These are phyloP conservation scores for Pseudogymnoascus sp. DNA, from an alignment of 2,329 filamentous ascomycete genomes.

Conservation along the genomic window DNA sequence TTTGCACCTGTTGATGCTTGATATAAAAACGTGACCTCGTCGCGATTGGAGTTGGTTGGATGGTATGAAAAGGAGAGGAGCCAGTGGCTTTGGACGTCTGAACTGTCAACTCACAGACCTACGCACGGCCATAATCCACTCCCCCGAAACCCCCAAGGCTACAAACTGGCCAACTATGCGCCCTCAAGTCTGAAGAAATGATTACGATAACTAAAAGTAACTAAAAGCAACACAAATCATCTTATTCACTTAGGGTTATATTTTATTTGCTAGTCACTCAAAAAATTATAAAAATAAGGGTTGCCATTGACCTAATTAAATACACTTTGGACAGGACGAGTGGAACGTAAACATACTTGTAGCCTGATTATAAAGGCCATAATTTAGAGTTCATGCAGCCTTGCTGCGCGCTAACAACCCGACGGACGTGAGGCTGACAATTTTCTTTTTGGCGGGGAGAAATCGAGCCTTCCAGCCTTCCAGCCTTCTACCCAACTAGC, in stretches of 20 bases:
- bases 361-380: not conserved
- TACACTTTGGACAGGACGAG: not conserved
- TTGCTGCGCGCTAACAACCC: not conserved
- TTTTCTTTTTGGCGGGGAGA: conserved; percentile 5
- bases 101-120: not conserved
- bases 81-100: not conserved
- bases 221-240: too few species aligned
- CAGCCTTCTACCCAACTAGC: not conserved
- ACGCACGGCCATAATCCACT: not conserved
- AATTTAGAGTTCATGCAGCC: not conserved
- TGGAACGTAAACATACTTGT: not conserved
- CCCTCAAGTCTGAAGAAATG: not conserved
- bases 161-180: not conserved
- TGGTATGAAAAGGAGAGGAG: not conserved
- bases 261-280: not conserved
- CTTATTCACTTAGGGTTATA: not conserved
- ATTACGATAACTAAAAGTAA: not conserved
- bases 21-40: not conserved
- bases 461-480: conserved; percentile 3
- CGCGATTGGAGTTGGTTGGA: not conserved
- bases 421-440: not conserved
- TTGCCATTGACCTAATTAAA: not conserved
- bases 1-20: not conserved
- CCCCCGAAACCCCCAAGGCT: conserved; percentile 1
- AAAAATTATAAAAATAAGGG: not conserved